Conservation (phyloP, 192 early-diverging fungal genomes). For the Dissophora ornata region DNA sequence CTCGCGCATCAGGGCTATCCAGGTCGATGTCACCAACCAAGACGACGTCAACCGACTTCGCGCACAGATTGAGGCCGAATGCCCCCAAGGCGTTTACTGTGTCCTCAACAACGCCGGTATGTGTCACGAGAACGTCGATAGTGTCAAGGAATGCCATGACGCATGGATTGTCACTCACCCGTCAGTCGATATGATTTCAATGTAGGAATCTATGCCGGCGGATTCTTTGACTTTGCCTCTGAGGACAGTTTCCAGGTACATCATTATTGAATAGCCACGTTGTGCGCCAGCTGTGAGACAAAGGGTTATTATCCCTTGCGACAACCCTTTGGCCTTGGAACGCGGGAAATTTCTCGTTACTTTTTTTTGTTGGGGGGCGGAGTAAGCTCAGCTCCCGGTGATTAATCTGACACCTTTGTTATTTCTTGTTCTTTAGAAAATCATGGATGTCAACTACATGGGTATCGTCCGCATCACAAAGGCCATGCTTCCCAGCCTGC, state of each 20-base stretch:
- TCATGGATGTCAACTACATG: slow-evolving; percentile 61
- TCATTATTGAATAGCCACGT: neutral
- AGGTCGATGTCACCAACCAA: slow-evolving; percentile 52
- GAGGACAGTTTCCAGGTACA: slow-evolving; percentile 47
- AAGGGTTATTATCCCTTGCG: too few species aligned
- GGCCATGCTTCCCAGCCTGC: slow-evolving; percentile 50
- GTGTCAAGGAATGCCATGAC: too few species aligned
- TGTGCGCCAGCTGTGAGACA: too few species aligned
- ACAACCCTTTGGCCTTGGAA: too few species aligned
- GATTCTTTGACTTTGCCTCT: slow-evolving; percentile 46
- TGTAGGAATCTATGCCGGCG: slow-evolving; percentile 47
- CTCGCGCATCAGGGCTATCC: slow-evolving; percentile 35
- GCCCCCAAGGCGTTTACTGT: slow-evolving; percentile 50
- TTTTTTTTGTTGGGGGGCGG: slow-evolving; percentile 19
- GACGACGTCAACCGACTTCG: slow-evolving; percentile 39
- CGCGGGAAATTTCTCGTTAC: too few species aligned
- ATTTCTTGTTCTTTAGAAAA: slow-evolving; percentile 26
- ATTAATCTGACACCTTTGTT: too few species aligned
- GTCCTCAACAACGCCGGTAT: slow-evolving; percentile 53
- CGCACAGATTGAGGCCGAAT: slow-evolving; percentile 39
- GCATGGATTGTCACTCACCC: neutral
- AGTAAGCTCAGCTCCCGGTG: too few species aligned
- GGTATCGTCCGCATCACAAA: slow-evolving; percentile 57
- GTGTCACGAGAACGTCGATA: too few species aligned
- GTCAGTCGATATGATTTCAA: too few species aligned